Evolutionary conservation across 805 yeast genomes (phyloP).

Genomic region (Spathaspora sp.): DNA sequence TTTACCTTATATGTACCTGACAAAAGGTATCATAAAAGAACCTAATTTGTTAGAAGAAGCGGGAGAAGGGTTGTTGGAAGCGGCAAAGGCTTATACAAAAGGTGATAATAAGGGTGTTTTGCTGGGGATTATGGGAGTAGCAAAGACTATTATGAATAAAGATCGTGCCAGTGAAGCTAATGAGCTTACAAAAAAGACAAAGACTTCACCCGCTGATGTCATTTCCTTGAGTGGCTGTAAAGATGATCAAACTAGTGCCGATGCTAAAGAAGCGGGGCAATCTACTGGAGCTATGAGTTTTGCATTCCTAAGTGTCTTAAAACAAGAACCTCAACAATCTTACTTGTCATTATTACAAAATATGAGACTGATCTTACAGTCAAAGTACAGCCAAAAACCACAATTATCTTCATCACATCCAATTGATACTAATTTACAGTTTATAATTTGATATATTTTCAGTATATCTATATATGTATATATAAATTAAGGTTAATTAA

Average conservation of each 20-base stretch:
- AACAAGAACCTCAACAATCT: constrained; percentile 59
- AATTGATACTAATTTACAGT: constrained; percentile 51
- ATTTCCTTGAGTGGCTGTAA: constrained; percentile 77
- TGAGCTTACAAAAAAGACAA: constrained; percentile 47
- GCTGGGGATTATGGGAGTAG: constrained; percentile 30
- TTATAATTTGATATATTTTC: constrained; percentile 23
- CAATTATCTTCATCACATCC: constrained; percentile 81
- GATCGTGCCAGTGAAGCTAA: constrained; percentile 18
- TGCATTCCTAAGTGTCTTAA: constrained; percentile 66
- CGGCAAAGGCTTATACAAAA: constrained; percentile 55
- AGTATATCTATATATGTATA: neutral
- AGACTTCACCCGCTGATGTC: constrained; percentile 74
- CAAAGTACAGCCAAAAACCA: constrained; percentile 76
- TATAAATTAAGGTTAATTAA: neutral
- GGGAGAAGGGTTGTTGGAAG: constrained; percentile 59
- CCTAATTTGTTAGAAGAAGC: constrained; percentile 76
- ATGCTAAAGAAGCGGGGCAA: constrained; percentile 65
- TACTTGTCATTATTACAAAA: constrained; percentile 67
- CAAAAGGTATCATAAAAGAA: constrained; percentile 79
- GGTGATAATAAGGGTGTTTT: constrained; percentile 50
- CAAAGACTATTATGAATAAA: constrained; percentile 16
- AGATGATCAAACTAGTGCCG: constrained; percentile 78
- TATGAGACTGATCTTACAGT: constrained; percentile 59
- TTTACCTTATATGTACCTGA: constrained; percentile 75
- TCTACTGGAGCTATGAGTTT: constrained; percentile 86